phyloP scores from a whole-genome alignment of 1,284 basidiomycete species.

The Caloboletus inedulis region DNA sequence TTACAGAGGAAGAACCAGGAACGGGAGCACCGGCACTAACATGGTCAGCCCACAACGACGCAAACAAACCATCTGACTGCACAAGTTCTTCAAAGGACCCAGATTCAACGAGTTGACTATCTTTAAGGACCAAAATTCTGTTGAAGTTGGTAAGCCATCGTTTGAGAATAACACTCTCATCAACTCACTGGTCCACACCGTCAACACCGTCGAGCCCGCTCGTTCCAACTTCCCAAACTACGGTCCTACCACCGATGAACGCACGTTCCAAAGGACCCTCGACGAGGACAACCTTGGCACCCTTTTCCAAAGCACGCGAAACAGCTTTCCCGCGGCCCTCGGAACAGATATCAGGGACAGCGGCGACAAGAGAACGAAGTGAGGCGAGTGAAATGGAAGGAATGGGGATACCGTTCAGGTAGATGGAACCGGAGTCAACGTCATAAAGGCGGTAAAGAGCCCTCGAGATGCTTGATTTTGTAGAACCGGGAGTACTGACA shows the following conservation, averaged over 20 bases:
- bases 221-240: conserved; percentile 76
- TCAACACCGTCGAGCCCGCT: conserved; percentile 41
- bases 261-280: conserved; percentile 77
- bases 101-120: conserved; percentile 77
- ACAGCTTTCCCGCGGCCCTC: conserved; percentile 88
- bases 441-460: conserved; percentile 91
- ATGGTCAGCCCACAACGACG: conserved; percentile 82
- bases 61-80: conserved; percentile 65
- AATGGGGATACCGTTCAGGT: conserved; percentile 84
- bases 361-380: conserved; percentile 76
- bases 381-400: conserved; percentile 80
- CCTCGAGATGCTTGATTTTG: conserved; percentile 81
- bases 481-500: conserved; percentile 77
- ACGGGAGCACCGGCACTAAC: conserved; percentile 37
- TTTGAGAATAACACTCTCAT: neutral
- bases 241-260: conserved; percentile 67
- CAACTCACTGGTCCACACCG: conserved; percentile 53
- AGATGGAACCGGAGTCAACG: conserved; percentile 67
- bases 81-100: conserved; percentile 75
- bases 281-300: conserved; percentile 78
- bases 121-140: conserved; percentile 79
- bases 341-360: conserved; percentile 77
- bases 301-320: conserved; percentile 82
- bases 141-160: neutral
- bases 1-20: conserved; percentile 30